phyloP scores from a whole-genome alignment of 345 rosid genomes.

The Angophora floribunda region DNA sequence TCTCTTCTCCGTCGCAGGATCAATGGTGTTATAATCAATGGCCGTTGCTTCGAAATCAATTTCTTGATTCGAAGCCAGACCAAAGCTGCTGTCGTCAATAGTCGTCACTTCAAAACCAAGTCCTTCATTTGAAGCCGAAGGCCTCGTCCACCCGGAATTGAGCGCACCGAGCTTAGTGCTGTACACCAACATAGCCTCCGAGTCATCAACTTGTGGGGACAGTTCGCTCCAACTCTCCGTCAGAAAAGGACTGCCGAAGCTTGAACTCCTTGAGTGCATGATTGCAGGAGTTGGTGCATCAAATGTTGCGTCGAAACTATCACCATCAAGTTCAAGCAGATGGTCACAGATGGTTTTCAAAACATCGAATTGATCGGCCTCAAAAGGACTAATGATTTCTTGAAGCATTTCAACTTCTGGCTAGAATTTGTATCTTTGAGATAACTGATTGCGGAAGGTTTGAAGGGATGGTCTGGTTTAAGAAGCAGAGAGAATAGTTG shows the following conservation, averaged over 20 bases:
- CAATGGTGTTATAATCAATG: background rate
- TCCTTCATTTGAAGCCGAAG: background rate
- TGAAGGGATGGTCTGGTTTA: background rate
- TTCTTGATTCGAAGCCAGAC: background rate
- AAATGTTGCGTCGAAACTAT: background rate
- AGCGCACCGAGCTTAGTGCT: background rate
- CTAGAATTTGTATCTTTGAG: background rate
- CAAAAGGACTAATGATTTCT: background rate
- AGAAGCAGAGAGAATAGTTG: background rate
- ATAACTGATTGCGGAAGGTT: background rate
- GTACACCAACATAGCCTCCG: conserved; percentile 25
- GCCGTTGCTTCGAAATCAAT: background rate
- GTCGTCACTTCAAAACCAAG: background rate
- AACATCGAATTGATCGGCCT: background rate
- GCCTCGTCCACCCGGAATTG: conserved; percentile 15
- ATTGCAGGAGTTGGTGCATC: background rate
- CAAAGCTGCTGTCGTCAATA: background rate
- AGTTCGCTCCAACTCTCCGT: conserved; percentile 32
- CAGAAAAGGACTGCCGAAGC: conserved; percentile 17
- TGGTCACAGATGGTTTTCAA: background rate
- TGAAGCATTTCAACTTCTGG: background rate
- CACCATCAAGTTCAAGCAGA: background rate
- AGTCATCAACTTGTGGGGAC: conserved; percentile 15
- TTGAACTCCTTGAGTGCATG: conserved; percentile 10
- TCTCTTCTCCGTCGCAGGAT: background rate